These are phyloP conservation scores for Fabrea salina DNA, from an alignment of 169 alveolate species.

Conservation along the genomic window DNA sequence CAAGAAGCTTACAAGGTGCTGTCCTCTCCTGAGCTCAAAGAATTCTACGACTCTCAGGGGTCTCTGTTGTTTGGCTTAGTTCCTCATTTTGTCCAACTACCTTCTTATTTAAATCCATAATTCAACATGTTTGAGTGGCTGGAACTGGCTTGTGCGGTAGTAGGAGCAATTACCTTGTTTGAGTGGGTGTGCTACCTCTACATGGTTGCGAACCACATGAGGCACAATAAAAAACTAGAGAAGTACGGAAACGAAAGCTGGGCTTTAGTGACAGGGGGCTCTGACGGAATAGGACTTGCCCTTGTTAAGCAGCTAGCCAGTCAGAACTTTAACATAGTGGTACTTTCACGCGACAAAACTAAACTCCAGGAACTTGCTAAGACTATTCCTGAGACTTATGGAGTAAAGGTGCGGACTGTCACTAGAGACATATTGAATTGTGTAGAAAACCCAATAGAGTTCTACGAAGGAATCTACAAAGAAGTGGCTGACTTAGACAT, in stretches of 20 bases:
- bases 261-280: slow-evolving; percentile 42
- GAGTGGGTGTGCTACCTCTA: too few species aligned
- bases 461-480: background rate
- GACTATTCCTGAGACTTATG: background rate
- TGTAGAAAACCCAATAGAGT: slow-evolving; percentile 2
- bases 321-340: slow-evolving; percentile 34
- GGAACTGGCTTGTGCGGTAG: too few species aligned
- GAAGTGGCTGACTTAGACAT: background rate
- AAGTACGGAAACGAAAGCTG: background rate
- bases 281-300: slow-evolving; percentile 49
- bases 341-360: slow-evolving; percentile 14
- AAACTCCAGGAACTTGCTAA: slow-evolving; percentile 29
- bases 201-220: too few species aligned
- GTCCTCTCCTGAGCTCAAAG: too few species aligned
- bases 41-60: too few species aligned
- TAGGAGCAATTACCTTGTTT: too few species aligned
- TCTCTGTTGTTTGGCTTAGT: too few species aligned
- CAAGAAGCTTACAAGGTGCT: too few species aligned
- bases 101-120: too few species aligned
- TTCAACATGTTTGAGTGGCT: too few species aligned
- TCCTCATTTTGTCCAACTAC: too few species aligned
- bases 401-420: background rate
- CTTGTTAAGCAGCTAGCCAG: slow-evolving; percentile 39
- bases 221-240: too few species aligned
- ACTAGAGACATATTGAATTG: background rate